Percentiles rank a stretch among this genome's conserved stretches.
phyloP scores from a whole-genome alignment of 345 rosid genomes.

The Ceriops tagal region DNA sequence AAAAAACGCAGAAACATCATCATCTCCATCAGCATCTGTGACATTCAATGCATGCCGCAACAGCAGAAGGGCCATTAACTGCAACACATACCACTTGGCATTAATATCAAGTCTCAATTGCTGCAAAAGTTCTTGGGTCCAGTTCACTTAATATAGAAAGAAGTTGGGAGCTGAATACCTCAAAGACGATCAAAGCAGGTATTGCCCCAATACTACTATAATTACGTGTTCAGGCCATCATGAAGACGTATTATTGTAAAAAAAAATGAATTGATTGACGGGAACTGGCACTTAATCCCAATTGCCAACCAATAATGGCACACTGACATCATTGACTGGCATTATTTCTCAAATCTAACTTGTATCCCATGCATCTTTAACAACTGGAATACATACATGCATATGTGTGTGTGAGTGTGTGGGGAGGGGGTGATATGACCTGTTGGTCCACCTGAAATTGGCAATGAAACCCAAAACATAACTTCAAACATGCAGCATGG shows the following conservation, averaged over 20 bases:
- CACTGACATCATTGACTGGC: background rate
- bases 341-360: background rate
- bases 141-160: background rate
- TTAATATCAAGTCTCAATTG: conserved; percentile 7
- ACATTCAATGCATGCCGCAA: conserved; percentile 69
- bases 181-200: background rate
- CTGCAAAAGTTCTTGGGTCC: background rate
- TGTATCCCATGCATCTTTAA: background rate
- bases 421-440: background rate
- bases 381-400: background rate
- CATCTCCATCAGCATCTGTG: conserved; percentile 61
- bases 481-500: background rate
- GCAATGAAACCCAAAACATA: too few relatives aligned
- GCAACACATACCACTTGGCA: conserved; percentile 15
- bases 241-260: background rate
- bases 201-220: background rate
- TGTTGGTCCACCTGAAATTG: background rate
- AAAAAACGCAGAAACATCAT: conserved; percentile 66
- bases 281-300: background rate
- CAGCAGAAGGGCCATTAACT: conserved; percentile 85
- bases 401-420: too few relatives aligned
- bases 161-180: background rate
- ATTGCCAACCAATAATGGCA: background rate
- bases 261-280: too few relatives aligned
- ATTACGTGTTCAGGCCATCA: background rate